phyloP scores from a whole-genome alignment of 208 protist species.

The Acanthamoeba divionensis region DNA sequence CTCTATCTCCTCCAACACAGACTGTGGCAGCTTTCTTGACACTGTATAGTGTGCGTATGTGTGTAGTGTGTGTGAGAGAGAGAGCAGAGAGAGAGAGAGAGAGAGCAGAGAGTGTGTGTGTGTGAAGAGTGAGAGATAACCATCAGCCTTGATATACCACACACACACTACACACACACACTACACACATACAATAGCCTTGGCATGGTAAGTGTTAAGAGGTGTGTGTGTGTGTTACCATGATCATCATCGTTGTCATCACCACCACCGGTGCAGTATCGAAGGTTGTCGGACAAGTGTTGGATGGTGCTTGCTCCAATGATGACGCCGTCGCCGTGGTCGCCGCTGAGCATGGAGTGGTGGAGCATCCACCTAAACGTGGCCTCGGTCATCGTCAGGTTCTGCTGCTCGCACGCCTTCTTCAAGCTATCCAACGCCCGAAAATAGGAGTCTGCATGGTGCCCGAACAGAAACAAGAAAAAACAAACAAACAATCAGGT shows the following conservation, averaged over 20 bases:
- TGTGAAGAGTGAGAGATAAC: background rate
- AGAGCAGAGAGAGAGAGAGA: background rate
- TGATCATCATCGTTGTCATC: no score
- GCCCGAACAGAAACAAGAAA: background rate
- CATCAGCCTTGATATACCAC: background rate
- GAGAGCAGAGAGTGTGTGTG: background rate
- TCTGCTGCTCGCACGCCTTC: background rate
- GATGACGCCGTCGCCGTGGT: slow-evolving; percentile 12
- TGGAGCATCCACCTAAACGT: background rate
- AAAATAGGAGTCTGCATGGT: background rate
- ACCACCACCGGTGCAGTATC: no score
- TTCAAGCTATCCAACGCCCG: background rate
- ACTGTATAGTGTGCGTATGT: background rate
- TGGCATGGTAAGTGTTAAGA: no score
- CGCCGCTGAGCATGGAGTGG: background rate
- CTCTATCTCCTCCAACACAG: background rate
- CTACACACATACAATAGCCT: no score
- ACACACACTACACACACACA: no score
- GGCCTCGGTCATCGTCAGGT: slow-evolving; percentile 5
- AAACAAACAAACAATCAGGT: background rate
- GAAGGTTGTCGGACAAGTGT: background rate
- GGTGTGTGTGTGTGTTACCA: no score
- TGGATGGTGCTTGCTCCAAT: background rate
- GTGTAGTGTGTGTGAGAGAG: no score
- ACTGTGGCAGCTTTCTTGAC: background rate